Conservation (phyloP, 75 land plant genomes). For the Cunninghamia lanceolata region DNA sequence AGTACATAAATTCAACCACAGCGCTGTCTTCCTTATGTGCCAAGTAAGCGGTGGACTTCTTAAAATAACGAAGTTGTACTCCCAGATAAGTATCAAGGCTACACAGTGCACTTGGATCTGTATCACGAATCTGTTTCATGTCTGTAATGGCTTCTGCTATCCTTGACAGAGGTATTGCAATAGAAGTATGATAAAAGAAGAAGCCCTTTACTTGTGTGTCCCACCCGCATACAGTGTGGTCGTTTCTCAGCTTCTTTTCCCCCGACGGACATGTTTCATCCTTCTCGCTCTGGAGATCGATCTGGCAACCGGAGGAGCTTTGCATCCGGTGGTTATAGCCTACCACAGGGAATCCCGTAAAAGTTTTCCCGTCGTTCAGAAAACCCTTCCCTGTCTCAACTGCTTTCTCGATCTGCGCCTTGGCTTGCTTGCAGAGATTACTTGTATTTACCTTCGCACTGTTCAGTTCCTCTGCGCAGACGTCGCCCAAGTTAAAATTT, state of each 20-base stretch:
- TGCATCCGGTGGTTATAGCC: slow-evolving; percentile 31
- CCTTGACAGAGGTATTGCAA: slow-evolving; percentile 16
- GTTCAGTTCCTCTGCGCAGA: slow-evolving; percentile 24
- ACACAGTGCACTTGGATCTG: slow-evolving; percentile 9
- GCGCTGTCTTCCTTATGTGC: slow-evolving; percentile 10
- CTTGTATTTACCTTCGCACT: slow-evolving; percentile 10
- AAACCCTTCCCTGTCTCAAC: slow-evolving; percentile 18
- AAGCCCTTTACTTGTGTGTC: slow-evolving; percentile 2
- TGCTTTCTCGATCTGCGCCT: neutral
- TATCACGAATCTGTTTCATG: slow-evolving; percentile 15
- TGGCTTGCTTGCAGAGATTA: slow-evolving; percentile 8
- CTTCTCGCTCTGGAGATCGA: neutral
- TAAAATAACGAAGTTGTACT: neutral
- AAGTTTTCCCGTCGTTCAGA: slow-evolving; percentile 17
- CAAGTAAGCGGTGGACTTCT: slow-evolving; percentile 6
- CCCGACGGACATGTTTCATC: neutral
- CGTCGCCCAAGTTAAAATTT: neutral
- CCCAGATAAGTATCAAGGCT: slow-evolving; percentile 14
- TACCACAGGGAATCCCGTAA: slow-evolving; percentile 29
- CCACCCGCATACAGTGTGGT: slow-evolving; percentile 16
- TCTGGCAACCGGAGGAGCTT: slow-evolving; percentile 23
- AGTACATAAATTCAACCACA: slow-evolving; percentile 14
- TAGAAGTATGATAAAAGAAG: slow-evolving; percentile 18
- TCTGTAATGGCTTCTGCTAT: slow-evolving; percentile 10
- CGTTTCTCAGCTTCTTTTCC: neutral